Evolutionary conservation across 1,139 yeast genomes (phyloP).

Genomic region (Zygosaccharomyces sapae): DNA sequence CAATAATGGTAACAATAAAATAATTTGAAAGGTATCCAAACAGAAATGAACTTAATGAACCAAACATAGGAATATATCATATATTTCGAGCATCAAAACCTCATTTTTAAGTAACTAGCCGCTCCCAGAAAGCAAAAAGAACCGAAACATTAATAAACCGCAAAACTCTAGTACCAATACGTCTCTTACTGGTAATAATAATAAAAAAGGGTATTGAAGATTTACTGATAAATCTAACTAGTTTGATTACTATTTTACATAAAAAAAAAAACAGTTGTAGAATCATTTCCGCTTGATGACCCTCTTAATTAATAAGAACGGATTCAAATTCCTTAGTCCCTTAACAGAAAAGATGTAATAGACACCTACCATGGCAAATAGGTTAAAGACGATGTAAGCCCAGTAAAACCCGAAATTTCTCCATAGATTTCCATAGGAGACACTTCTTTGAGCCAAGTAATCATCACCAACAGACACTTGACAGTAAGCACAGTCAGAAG

Average conservation of each 20-base stretch:
- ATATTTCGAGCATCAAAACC: too few relatives aligned
- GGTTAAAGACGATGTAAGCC: slow-evolving; percentile 54
- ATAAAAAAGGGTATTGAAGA: neutral
- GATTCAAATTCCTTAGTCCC: slow-evolving; percentile 1
- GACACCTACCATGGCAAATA: slow-evolving; percentile 43
- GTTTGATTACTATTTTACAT: neutral
- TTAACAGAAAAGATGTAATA: slow-evolving; percentile 41
- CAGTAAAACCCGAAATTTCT: slow-evolving; percentile 62
- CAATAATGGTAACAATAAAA: too few relatives aligned
- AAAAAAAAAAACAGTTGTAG: too few relatives aligned
- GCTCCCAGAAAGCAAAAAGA: too few relatives aligned
- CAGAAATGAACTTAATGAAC: too few relatives aligned
- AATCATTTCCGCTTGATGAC: slow-evolving; percentile 1
- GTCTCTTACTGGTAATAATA: neutral
- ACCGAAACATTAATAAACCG: too few relatives aligned
- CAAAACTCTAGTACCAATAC: too few relatives aligned
- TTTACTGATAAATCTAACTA: neutral
- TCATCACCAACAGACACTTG: slow-evolving; percentile 50
- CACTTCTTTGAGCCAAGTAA: slow-evolving; percentile 45
- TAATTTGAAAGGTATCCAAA: too few relatives aligned
- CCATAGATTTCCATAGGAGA: slow-evolving; percentile 51
- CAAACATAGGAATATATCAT: too few relatives aligned
- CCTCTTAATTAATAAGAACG: slow-evolving; percentile 1
- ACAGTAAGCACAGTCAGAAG: slow-evolving; percentile 58
- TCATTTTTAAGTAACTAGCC: too few relatives aligned